A percentile compares a stretch with the other conserved stretches of the same genome.
These are phyloP conservation scores for Remersonia thermophila DNA, from an alignment of 2,329 filamentous ascomycete species.

Conservation along the genomic window DNA sequence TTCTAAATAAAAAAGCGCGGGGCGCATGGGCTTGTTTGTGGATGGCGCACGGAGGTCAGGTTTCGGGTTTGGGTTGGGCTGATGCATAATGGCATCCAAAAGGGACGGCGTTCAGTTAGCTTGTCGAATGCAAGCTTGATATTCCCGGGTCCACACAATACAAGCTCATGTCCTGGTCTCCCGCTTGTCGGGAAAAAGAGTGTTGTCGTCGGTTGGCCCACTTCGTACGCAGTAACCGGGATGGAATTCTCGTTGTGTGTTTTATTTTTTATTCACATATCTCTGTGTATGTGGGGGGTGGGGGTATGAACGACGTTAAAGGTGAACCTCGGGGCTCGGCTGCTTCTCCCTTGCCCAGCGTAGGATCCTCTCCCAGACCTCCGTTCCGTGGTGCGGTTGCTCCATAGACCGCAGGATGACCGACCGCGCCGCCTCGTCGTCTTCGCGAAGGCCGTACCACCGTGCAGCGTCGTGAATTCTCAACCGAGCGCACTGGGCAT, in stretches of 20 bases:
- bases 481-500: slow-evolving; percentile 26
- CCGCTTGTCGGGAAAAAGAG: too few relatives aligned
- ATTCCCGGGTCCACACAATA: slow-evolving; percentile 13
- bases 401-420: slow-evolving; percentile 14
- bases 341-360: slow-evolving; percentile 17
- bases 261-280: too few relatives aligned
- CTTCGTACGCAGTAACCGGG: too few relatives aligned
- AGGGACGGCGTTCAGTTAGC: slow-evolving; percentile 23
- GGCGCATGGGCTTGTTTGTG: slow-evolving; percentile 11
- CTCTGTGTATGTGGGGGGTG: too few relatives aligned
- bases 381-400: slow-evolving; percentile 25
- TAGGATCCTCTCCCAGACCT: slow-evolving; percentile 26
- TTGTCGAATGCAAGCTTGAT: slow-evolving; percentile 19
- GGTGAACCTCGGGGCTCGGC: slow-evolving; percentile 1
- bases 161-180: slow-evolving; percentile 9
- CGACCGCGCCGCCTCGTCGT: slow-evolving; percentile 12
- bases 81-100: slow-evolving; percentile 18
- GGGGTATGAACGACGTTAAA: too few relatives aligned
- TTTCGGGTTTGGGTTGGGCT: slow-evolving; percentile 16
- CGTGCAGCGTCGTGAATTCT: slow-evolving; percentile 24
- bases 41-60: slow-evolving; percentile 15
- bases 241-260: not conserved
- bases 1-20: slow-evolving; percentile 45
- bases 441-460: slow-evolving; percentile 25
- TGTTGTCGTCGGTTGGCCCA: too few relatives aligned